Percentiles rank a stretch among this genome's conserved stretches.
Evolutionary conservation across 2,329 filamentous ascomycete genomes (phyloP).

Genomic region (Paecilomyces fulvus): DNA sequence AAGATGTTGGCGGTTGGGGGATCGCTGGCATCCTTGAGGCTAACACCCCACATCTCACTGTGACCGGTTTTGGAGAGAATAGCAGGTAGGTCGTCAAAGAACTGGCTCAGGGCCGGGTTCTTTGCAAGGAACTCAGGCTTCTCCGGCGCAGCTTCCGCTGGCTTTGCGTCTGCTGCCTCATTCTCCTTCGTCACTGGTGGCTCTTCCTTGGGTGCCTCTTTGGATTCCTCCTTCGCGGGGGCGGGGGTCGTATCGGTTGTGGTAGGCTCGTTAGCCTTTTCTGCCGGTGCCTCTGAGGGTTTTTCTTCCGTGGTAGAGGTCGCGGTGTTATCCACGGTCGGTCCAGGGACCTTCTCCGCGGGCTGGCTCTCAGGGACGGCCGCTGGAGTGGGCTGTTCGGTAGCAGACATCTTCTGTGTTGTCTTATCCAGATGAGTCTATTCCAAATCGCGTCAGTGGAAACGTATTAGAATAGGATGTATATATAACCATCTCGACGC

Average conservation of each 20-base stretch:
- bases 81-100: conserved; percentile 50
- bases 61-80: conserved; percentile 53
- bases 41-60: conserved; percentile 80
- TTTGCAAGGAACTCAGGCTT: conserved; percentile 28
- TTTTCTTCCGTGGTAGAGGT: background rate
- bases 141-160: conserved; percentile 8
- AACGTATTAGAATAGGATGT: background rate
- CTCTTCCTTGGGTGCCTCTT: conserved; percentile 6
- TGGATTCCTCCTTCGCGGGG: conserved; percentile 4
- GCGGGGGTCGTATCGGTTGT: conserved; percentile 1
- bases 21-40: conserved; percentile 47
- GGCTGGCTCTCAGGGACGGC: background rate
- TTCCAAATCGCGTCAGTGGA: background rate
- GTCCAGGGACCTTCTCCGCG: conserved; percentile 9
- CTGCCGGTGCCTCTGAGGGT: conserved; percentile 2
- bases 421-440: background rate
- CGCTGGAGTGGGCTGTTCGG: conserved; percentile 4
- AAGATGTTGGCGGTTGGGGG: conserved; percentile 75
- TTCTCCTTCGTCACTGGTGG: conserved; percentile 6
- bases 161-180: conserved; percentile 12
- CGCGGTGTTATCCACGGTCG: conserved; percentile 1
- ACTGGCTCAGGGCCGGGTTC: conserved; percentile 42
- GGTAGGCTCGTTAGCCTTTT: conserved; percentile 6
- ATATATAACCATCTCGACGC: background rate
- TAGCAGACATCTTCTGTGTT: background rate